phyloP scores from a whole-genome alignment of 306 rosid genomes.

The Prunus fruticosa region DNA sequence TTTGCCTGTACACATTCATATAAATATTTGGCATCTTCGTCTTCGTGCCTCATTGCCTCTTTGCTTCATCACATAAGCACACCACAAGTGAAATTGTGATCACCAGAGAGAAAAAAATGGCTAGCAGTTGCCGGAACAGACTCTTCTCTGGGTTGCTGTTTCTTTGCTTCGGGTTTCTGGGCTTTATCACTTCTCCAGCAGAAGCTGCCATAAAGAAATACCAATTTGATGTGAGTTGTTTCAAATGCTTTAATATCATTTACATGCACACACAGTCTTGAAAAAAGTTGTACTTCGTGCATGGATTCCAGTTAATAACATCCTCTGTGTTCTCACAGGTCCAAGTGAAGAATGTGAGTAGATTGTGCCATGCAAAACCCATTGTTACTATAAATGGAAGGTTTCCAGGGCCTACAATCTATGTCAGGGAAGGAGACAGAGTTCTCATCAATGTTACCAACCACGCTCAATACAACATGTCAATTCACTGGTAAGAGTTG shows the following conservation, averaged over 20 bases:
- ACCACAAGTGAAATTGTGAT: slow-evolving; percentile 13
- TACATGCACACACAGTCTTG: background rate
- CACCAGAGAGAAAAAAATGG: slow-evolving; percentile 31
- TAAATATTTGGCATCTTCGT: slow-evolving; percentile 14
- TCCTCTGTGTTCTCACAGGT: slow-evolving; percentile 31
- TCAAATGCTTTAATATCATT: background rate
- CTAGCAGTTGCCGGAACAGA: slow-evolving; percentile 14
- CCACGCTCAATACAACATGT: slow-evolving; percentile 72
- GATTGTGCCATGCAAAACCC: slow-evolving; percentile 82
- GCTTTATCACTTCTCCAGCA: slow-evolving; percentile 45
- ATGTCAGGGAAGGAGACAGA: slow-evolving; percentile 74
- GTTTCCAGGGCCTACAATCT: slow-evolving; percentile 75
- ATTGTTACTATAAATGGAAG: slow-evolving; percentile 75
- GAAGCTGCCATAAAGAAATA: slow-evolving; percentile 74
- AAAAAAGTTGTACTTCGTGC: background rate
- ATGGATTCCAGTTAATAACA: slow-evolving; percentile 6
- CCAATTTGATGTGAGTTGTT: slow-evolving; percentile 73
- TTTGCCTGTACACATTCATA: background rate
- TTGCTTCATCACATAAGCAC: slow-evolving; percentile 1
- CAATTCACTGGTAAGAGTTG: slow-evolving; percentile 65
- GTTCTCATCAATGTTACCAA: slow-evolving; percentile 72
- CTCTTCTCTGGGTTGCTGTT: slow-evolving; percentile 20
- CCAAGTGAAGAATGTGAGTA: slow-evolving; percentile 81
- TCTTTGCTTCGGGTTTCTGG: slow-evolving; percentile 35
- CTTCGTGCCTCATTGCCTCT: slow-evolving; percentile 25